Percentiles rank a stretch among this genome's conserved stretches.
These are phyloP conservation scores for Penicillium lagena DNA, from an alignment of 495 filamentous ascomycete species.

Conservation along the genomic window DNA sequence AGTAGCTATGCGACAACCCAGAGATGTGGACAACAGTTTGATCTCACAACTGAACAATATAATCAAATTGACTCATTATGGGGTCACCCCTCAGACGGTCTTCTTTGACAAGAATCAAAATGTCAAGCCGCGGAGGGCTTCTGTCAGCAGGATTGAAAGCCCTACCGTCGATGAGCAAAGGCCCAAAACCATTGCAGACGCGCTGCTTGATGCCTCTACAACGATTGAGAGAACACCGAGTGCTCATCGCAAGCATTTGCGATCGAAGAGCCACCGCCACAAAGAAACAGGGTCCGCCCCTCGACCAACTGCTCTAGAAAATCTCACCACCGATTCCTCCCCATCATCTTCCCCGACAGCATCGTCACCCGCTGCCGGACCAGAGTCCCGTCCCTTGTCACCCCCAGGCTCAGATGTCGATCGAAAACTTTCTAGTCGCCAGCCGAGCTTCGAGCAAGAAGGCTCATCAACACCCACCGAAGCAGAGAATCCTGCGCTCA, in stretches of 20 bases:
- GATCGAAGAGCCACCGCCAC: constrained; percentile 35
- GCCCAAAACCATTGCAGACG: constrained; percentile 79
- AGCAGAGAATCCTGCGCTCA: constrained; percentile 24
- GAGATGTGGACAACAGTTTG: constrained; percentile 29
- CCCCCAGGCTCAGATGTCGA: constrained; percentile 32
- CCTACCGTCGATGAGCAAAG: constrained; percentile 28
- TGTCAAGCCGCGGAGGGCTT: constrained; percentile 34
- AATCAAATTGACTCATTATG: constrained; percentile 61
- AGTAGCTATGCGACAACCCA: constrained; percentile 61
- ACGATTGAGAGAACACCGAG: constrained; percentile 66
- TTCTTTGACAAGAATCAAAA: constrained; percentile 75
- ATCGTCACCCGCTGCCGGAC: constrained; percentile 33
- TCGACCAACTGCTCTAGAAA: constrained; percentile 12
- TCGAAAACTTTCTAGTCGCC: constrained; percentile 11
- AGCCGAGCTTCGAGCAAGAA: constrained; percentile 25
- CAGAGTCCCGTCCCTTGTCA: constrained; percentile 33
- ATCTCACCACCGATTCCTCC: constrained; percentile 21
- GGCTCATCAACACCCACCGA: constrained; percentile 33
- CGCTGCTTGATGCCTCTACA: constrained; percentile 85
- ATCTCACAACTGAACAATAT: constrained; percentile 57
- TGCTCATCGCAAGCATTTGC: constrained; percentile 51
- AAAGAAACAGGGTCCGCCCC: constrained; percentile 32
- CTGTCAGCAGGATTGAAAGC: constrained; percentile 18
- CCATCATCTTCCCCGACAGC: constrained; percentile 27
- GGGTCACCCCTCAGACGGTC: constrained; percentile 76